Evolutionary conservation across 176 grass and related monocot genomes (phyloP), one percentile per base, ranked within the genome.

Genomic region (Chloris gayana): DNA sequence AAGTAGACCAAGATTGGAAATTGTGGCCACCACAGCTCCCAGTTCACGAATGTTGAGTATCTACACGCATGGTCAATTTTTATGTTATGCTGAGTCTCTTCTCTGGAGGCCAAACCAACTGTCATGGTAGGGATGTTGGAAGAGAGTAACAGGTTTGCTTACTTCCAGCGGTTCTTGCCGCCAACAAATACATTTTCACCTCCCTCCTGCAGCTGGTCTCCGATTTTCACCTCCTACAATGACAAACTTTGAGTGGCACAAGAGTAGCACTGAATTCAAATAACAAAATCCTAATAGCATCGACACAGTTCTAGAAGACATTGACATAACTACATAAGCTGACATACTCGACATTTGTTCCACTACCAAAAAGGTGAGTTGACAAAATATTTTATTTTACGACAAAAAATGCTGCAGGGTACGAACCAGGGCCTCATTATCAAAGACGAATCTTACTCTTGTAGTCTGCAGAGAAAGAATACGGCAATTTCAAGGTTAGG

Each of bases 141-240:
- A 30, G 34, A 65, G 60, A 60, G 8, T 67, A 45, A 49, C 39
- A 42, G 13, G 69, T 46, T 34, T 71, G 32, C 90, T 77, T 87
- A 95, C 95, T 87, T 95, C 95, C 95, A 98, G 21, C 92, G 88
- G 74, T 98, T 93, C 82, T 98, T 95, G 41, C 95, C 95, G 67
- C 95, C 92, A 22, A 93, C 95, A 89, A 98, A 95, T 25, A 98
- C 90, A 81, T 98, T 98, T 81, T 93, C 95, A 42, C 90, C 86
- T 27, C 88, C 92, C 73, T 92, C 87, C 73, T 91, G 66, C 71
- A 95, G 76, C 73, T 94, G 92, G 45, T 89, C 61, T 0, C 95
- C 92, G 65, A 91, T 68, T 93, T 91, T 94, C 46, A 98, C 95
- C 77, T 98, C 95, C 95, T 98, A 38, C 9, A 68, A 56, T 41